Percentiles rank a stretch among this genome's conserved stretches.
phyloP scores from a whole-genome alignment of 441 rosid genomes.

The Populus trichocarpa region DNA sequence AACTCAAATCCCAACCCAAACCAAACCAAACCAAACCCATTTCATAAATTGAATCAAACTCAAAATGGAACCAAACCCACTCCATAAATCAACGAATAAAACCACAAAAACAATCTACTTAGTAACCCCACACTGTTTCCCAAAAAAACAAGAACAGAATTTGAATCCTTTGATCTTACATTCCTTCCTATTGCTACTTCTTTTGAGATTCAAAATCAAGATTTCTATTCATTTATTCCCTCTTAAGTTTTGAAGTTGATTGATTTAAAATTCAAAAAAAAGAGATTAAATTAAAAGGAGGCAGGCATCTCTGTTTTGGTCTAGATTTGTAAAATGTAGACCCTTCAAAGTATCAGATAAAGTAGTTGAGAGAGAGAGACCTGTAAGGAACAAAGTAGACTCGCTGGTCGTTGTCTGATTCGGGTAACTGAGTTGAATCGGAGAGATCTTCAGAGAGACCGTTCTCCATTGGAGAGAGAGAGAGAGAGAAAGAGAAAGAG shows the following conservation, averaged over 20 bases:
- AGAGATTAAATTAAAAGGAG: not conserved
- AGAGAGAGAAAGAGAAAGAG: not conserved
- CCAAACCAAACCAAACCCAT: not conserved
- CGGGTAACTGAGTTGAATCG: conserved; percentile 55
- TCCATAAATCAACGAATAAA: not conserved
- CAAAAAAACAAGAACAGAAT: not conserved
- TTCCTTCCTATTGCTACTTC: not conserved
- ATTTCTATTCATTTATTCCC: not conserved
- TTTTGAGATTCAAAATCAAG: not conserved
- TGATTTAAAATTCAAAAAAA: too few relatives aligned
- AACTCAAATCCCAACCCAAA: not conserved
- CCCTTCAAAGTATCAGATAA: not conserved
- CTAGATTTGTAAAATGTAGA: not conserved
- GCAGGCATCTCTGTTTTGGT: not conserved
- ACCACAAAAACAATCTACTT: not conserved
- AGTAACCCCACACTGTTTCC: not conserved
- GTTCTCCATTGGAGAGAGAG: conserved; percentile 34
- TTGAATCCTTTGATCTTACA: not conserved
- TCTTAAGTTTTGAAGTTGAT: not conserved
- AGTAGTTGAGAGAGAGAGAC: conserved; percentile 31
- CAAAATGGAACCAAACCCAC: not conserved
- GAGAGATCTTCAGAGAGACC: conserved; percentile 43
- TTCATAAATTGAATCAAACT: not conserved
- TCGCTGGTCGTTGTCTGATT: conserved; percentile 69
- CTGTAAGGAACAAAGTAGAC: conserved; percentile 91